Percentiles rank a stretch among this genome's conserved stretches.
Evolutionary conservation across 345 rosid species (phyloP).

Genomic region (Eucalyptus pumila): DNA sequence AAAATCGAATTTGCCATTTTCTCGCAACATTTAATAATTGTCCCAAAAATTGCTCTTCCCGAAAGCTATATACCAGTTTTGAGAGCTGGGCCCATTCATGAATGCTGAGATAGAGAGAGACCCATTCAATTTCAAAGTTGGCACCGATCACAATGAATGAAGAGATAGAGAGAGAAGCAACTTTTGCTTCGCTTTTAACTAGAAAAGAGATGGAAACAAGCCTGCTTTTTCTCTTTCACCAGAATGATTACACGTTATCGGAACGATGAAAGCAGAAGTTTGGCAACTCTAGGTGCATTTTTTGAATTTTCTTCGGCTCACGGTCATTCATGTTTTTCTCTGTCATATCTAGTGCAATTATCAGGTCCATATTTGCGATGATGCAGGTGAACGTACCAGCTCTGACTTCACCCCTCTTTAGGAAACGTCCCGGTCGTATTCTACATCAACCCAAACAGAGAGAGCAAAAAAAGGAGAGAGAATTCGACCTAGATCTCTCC

Average conservation of each 20-base stretch:
- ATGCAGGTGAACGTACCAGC: background rate
- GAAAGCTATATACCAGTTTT: background rate
- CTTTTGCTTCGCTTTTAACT: background rate
- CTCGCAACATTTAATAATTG: background rate
- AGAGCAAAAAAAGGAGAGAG: background rate
- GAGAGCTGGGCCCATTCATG: background rate
- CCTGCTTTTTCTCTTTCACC: background rate
- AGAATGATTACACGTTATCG: background rate
- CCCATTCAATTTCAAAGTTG: background rate
- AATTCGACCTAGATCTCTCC: background rate
- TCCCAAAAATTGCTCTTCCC: background rate
- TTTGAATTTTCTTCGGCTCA: background rate
- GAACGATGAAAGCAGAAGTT: background rate
- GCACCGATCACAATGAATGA: background rate
- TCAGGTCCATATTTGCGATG: background rate
- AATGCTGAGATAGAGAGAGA: background rate
- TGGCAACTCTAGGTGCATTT: background rate
- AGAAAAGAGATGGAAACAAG: background rate
- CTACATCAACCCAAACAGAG: background rate
- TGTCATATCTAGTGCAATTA: background rate
- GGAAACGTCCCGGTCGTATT: background rate
- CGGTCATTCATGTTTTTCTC: background rate
- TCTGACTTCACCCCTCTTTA: background rate
- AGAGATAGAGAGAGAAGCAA: background rate
- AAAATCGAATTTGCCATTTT: background rate